These are phyloP conservation scores for Beauveria bassiana DNA, from an alignment of 2,329 filamentous ascomycete species.

Conservation along the genomic window DNA sequence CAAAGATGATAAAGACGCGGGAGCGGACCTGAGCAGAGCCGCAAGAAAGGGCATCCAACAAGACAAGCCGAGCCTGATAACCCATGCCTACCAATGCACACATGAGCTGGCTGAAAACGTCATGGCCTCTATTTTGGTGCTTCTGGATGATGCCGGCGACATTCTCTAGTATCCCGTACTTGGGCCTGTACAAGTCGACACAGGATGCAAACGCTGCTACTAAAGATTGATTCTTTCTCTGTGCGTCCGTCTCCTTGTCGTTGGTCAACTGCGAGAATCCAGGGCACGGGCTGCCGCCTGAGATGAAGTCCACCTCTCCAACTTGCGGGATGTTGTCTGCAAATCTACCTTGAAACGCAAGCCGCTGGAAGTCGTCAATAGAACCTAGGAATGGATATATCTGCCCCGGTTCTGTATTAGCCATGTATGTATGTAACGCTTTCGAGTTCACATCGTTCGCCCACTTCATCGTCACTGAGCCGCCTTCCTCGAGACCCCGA, in stretches of 20 bases:
- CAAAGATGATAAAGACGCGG: conserved; percentile 63
- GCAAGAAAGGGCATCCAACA: conserved; percentile 61
- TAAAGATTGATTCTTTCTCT: conserved; percentile 65
- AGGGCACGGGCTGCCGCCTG: conserved; percentile 69
- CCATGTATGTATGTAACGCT: conserved; percentile 67
- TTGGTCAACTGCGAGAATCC: conserved; percentile 62
- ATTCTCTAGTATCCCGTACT: conserved; percentile 73
- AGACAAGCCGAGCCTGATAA: conserved; percentile 63
- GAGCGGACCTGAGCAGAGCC: conserved; percentile 59
- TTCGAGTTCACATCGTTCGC: conserved; percentile 57
- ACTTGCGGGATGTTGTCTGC: conserved; percentile 42
- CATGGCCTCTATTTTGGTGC: conserved; percentile 40
- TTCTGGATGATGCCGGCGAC: conserved; percentile 57
- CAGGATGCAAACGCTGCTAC: conserved; percentile 69
- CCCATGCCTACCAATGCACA: conserved; percentile 67
- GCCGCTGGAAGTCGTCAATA: conserved; percentile 57
- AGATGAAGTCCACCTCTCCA: conserved; percentile 61
- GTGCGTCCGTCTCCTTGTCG: conserved; percentile 44
- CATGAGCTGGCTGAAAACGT: conserved; percentile 66
- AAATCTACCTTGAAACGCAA: conserved; percentile 45
- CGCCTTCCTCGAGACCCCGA: conserved; percentile 65
- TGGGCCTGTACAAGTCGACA: conserved; percentile 65
- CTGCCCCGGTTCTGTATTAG: conserved; percentile 43
- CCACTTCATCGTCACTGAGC: conserved; percentile 55
- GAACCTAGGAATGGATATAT: conserved; percentile 60